Evolutionary conservation across 768 basidiomycete genomes (phyloP).

Genomic region (Agaricus bisporus): DNA sequence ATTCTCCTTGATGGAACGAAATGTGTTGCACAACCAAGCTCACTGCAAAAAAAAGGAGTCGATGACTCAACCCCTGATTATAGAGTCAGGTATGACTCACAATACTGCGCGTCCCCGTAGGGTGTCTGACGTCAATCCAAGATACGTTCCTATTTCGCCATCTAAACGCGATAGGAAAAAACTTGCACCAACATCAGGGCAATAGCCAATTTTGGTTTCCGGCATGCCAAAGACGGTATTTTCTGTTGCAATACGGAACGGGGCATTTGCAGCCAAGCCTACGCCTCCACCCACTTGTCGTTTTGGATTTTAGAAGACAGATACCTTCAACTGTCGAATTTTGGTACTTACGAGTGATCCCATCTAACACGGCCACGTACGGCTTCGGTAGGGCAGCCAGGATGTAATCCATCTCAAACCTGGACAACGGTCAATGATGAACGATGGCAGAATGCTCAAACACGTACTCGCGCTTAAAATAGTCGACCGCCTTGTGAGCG

Average conservation of each 20-base stretch:
- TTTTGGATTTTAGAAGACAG: constrained; percentile 8
- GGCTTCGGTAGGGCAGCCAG: constrained; percentile 72
- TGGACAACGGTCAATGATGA: constrained; percentile 21
- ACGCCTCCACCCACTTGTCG: constrained; percentile 89
- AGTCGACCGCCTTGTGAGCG: constrained; percentile 64
- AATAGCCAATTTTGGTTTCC: constrained; percentile 88
- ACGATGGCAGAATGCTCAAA: constrained; percentile 13
- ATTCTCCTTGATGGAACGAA: constrained; percentile 76
- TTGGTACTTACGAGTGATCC: constrained; percentile 71
- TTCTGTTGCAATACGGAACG: constrained; percentile 91
- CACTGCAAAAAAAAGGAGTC: constrained; percentile 39
- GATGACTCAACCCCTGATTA: constrained; percentile 5
- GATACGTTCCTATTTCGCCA: constrained; percentile 90
- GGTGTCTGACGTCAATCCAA: constrained; percentile 74
- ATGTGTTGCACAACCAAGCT: constrained; percentile 92
- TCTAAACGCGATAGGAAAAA: constrained; percentile 88
- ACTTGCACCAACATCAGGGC: constrained; percentile 90
- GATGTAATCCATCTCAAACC: constrained; percentile 77
- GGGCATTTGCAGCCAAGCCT: constrained; percentile 77
- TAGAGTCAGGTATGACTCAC: constrained; percentile 40
- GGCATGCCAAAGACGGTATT: constrained; percentile 94
- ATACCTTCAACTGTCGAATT: neutral
- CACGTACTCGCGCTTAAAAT: constrained; percentile 86
- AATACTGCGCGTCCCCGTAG: constrained; percentile 79
- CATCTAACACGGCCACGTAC: constrained; percentile 89